phyloP scores from a whole-genome alignment of 1,139 yeast genomes.

The Geotrichum histeridarum region DNA sequence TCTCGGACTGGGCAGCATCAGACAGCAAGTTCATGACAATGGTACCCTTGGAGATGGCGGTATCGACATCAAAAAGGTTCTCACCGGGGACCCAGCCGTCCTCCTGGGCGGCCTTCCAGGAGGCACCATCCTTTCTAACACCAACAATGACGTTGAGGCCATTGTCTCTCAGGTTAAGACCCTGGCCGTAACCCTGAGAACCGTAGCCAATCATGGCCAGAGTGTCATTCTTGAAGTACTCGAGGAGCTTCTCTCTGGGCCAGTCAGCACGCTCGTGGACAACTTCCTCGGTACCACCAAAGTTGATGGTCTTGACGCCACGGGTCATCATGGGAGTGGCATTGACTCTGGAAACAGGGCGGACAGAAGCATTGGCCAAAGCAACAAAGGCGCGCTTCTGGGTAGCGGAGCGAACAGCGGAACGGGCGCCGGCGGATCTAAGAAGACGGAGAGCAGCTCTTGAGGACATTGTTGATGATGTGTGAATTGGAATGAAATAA shows the following conservation, averaged over 20 bases:
- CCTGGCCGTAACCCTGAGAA: constrained; percentile 99
- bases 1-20: constrained; percentile 99
- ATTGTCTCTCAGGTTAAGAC: constrained; percentile 97
- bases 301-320: constrained; percentile 94
- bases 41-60: constrained; percentile 89
- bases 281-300: constrained; percentile 90
- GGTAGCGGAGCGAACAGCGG: constrained; percentile 30
- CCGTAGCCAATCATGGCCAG: constrained; percentile 98
- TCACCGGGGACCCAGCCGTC: constrained; percentile 99
- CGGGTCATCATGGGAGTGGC: constrained; percentile 42
- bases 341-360: constrained; percentile 16
- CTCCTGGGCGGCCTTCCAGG: constrained; percentile 98
- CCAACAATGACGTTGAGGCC: constrained; percentile 96
- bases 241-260: constrained; percentile 95
- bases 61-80: constrained; percentile 90
- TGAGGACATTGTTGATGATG: constrained; percentile 27
- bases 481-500: not conserved
- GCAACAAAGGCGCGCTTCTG: constrained; percentile 26
- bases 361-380: constrained; percentile 24
- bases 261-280: constrained; percentile 99
- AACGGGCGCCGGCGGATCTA: constrained; percentile 30
- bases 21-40: constrained; percentile 95
- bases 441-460: constrained; percentile 32
- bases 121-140: constrained; percentile 97
- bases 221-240: constrained; percentile 96